Evolutionary conservation across 2,329 filamentous ascomycete species (phyloP), one percentile per base, ranked within the genome.

Genomic region (Sordariomycetes sp.): DNA sequence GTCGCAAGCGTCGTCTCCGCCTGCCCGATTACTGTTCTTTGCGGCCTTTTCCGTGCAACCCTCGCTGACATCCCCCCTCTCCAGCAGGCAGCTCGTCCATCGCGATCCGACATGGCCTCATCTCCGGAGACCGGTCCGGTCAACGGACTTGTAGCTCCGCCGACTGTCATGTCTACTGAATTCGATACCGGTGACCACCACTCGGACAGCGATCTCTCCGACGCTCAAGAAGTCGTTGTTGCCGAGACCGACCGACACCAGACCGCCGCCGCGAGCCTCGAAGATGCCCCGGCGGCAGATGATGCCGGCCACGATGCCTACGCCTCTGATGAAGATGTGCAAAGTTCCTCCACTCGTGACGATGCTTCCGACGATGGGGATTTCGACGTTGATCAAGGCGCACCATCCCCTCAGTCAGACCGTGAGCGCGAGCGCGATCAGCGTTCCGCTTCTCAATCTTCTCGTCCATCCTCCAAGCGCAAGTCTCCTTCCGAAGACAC

Each of bases 151-250:
- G 69, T 76, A 65, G 81, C 82, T 68, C 79, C 82, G 65, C 43
- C 54, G 37, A 40, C 46, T 20, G 4, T 51, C 28, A 54, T 54
- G 51, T 56, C 54, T 10, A 53, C 54, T 25, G 54, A 60, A 51
- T 59, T 62, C 40, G 60, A 62, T 34, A 53, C 56, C 53, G 56
- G 52, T 34, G 61, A 60, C 60, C 66, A 79, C 61, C 79, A 79
- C 63, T 88, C 81, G 72, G 89, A 90, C 65, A 90, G 85, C 78
- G 89, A 91, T 65, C 79, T 88, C 61, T 91, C 89, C 66, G 88
- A 95, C 67, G 77, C 82, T 65, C 80, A 82, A 68, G 82, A 87
- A 66, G 59, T 53, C 55, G 50, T 59, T 8, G 54, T 59, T 53
- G 75, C 78, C 66, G 75, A 74, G 62, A 69, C 73, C 67, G 71